Evolutionary conservation across 306 rosid species (phyloP).

Genomic region (Ziziphus jujuba): DNA sequence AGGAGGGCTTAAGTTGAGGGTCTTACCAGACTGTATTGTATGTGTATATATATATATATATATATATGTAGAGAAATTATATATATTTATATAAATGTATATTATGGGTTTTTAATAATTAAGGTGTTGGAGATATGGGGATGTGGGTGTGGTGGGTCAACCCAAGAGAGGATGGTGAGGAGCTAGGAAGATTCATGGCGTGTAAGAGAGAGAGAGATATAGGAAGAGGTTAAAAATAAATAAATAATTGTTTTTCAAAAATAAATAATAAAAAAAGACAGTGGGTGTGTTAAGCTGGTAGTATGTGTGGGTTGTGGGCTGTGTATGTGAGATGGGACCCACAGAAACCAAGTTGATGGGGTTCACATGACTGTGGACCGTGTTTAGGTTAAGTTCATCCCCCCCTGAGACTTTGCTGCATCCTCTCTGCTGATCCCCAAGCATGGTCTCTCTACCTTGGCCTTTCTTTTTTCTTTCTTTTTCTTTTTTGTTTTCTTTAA

Average conservation of each 20-base stretch:
- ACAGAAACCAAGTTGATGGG: conserved; percentile 74
- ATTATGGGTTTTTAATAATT: conserved; percentile 17
- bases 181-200: conserved; percentile 85
- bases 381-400: conserved; percentile 72
- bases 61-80: too few relatives aligned
- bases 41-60: too few relatives aligned
- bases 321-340: conserved; percentile 65
- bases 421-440: conserved; percentile 20
- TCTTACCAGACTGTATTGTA: too few relatives aligned
- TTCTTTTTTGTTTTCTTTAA: neutral
- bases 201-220: conserved; percentile 24
- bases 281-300: conserved; percentile 14
- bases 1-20: too few relatives aligned
- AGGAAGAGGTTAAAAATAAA: neutral
- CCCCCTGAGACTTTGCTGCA: conserved; percentile 79
- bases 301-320: conserved; percentile 62
- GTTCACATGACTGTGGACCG: conserved; percentile 87
- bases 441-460: conserved; percentile 35
- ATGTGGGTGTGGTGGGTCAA: conserved; percentile 69
- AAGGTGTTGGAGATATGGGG: conserved; percentile 41
- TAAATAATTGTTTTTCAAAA: too few relatives aligned
- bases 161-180: conserved; percentile 34
- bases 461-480: neutral
- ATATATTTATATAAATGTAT: neutral
- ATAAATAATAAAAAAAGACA: neutral